Percentiles rank a stretch among this genome's conserved stretches.
Evolutionary conservation across 768 basidiomycete species (phyloP).

Genomic region (Boletus tomentosulus): DNA sequence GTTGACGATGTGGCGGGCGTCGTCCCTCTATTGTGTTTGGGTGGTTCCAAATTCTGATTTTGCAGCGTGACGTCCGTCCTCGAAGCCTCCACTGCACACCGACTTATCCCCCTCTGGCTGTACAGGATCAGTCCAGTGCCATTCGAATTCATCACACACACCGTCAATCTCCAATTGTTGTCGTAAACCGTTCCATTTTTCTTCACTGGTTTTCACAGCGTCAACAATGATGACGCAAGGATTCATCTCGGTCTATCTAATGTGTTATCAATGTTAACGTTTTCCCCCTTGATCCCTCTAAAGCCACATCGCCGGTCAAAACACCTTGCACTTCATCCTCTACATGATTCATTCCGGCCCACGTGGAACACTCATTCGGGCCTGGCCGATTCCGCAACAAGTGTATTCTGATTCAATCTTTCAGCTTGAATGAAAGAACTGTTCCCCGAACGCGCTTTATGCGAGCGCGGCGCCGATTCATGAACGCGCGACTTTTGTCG

Average conservation of each 20-base stretch:
- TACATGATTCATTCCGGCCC: background rate
- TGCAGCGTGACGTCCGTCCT: background rate
- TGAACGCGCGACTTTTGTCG: constrained; percentile 2
- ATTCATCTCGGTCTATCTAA: constrained; percentile 1
- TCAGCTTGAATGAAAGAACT: background rate
- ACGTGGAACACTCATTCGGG: constrained; percentile 6
- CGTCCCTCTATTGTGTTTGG: constrained; percentile 2
- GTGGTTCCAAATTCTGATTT: constrained; percentile 8
- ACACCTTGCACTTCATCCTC: background rate
- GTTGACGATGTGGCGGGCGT: background rate
- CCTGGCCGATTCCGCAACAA: background rate
- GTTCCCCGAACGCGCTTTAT: constrained; percentile 1
- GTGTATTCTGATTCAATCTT: background rate
- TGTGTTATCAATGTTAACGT: background rate
- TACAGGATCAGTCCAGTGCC: background rate
- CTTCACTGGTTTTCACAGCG: constrained; percentile 14
- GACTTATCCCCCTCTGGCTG: background rate
- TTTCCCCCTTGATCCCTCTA: constrained; percentile 6
- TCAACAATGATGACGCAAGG: constrained; percentile 3
- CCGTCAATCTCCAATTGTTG: constrained; percentile 15
- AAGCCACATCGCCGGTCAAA: constrained; percentile 14
- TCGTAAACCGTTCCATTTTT: constrained; percentile 17
- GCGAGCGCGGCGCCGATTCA: constrained; percentile 13
- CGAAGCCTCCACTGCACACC: background rate
- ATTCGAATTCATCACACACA: constrained; percentile 11